Percentiles rank a stretch among this genome's conserved stretches.
These are phyloP conservation scores for Chrysochromulina tobinii DNA, from an alignment of 78 protist species.

Conservation along the genomic window DNA sequence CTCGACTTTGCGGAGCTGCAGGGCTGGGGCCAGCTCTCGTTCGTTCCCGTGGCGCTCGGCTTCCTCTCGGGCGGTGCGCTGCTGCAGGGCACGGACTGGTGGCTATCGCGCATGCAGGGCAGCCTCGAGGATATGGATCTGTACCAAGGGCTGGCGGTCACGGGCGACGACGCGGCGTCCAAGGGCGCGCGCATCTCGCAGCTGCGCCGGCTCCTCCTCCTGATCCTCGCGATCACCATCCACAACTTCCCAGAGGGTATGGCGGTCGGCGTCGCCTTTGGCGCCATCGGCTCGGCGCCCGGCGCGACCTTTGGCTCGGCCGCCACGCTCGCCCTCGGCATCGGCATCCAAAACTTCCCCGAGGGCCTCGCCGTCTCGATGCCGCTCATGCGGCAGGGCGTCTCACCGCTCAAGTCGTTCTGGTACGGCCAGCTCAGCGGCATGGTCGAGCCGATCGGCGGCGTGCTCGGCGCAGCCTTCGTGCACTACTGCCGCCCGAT, in stretches of 20 bases:
- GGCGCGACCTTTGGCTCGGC: conserved; percentile 10
- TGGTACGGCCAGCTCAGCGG: conserved; percentile 52
- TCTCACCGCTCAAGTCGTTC: conserved; percentile 1
- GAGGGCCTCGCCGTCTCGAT: conserved; percentile 58
- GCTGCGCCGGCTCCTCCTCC: conserved; percentile 38
- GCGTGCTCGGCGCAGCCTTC: conserved; percentile 42
- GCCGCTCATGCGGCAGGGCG: conserved; percentile 53
- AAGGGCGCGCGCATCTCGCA: background rate
- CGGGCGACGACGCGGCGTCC: background rate
- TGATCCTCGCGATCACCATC: conserved; percentile 53
- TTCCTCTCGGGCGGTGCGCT: conserved; percentile 37
- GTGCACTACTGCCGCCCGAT: background rate
- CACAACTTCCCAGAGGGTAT: conserved; percentile 62
- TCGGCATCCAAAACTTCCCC: conserved; percentile 53
- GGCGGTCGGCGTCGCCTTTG: conserved; percentile 62
- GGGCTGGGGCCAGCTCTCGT: background rate
- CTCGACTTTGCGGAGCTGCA: conserved; percentile 36
- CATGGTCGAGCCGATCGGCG: conserved; percentile 53
- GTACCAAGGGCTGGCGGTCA: background rate
- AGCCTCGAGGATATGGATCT: background rate
- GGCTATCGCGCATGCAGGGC: background rate
- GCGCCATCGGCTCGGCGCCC: background rate
- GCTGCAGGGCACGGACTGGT: background rate
- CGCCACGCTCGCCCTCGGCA: conserved; percentile 46
- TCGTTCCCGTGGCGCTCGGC: conserved; percentile 45